These are phyloP conservation scores for Mortierella sp. DNA, from an alignment of 371 early-diverging fungal species.

Conservation along the genomic window DNA sequence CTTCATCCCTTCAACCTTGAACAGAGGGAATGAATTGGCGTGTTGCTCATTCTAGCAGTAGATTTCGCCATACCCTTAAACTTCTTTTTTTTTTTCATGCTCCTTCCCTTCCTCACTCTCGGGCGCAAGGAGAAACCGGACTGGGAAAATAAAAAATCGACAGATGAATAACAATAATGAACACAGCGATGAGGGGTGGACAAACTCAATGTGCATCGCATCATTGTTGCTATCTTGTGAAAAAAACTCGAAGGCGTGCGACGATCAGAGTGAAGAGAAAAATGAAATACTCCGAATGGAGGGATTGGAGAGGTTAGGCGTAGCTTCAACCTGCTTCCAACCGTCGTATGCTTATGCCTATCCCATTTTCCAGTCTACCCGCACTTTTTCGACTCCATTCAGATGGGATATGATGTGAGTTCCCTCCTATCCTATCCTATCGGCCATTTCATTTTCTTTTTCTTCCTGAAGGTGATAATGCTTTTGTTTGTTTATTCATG, in stretches of 20 bases:
- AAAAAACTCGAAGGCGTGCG: not conserved
- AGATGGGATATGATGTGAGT: not conserved
- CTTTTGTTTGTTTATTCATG: not conserved
- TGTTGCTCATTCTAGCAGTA: not conserved
- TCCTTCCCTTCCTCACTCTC: not conserved
- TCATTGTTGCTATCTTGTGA: not conserved
- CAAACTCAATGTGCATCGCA: not conserved
- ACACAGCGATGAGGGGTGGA: not conserved
- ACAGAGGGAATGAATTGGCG: not conserved
- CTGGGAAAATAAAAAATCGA: not conserved
- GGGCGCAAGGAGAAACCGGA: not conserved
- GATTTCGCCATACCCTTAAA: not conserved
- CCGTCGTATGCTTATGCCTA: not conserved
- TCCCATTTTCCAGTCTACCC: not conserved
- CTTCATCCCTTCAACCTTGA: not conserved
- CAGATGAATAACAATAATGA: not conserved
- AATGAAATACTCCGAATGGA: slow-evolving; percentile 10
- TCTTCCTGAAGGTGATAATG: not conserved
- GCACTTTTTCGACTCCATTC: not conserved
- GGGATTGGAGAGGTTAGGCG: not conserved
- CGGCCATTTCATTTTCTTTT: not conserved
- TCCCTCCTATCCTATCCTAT: not conserved
- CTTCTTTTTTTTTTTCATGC: not conserved
- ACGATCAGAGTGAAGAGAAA: not conserved
- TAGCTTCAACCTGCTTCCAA: not conserved